phyloP scores from a whole-genome alignment of 371 early-diverging fungal genomes.

The Mortierella sp. region DNA sequence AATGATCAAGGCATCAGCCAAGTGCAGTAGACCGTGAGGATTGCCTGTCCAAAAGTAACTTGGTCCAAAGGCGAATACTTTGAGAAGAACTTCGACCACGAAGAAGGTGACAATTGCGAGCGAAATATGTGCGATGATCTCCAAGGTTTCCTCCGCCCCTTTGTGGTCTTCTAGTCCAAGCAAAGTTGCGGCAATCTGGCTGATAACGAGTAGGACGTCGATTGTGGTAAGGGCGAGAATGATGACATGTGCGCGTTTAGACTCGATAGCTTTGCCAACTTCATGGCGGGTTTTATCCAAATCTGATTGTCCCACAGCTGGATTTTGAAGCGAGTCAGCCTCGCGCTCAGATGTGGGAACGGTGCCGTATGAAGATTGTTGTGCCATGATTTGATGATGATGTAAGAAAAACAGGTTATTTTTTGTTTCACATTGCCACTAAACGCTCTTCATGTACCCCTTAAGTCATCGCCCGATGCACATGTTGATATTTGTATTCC shows the following conservation, averaged over 20 bases:
- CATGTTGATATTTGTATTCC: too few relatives aligned
- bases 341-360: slow-evolving; percentile 35
- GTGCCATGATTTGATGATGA: slow-evolving; percentile 20
- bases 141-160: slow-evolving; percentile 29
- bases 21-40: slow-evolving; percentile 39
- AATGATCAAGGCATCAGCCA: slow-evolving; percentile 50
- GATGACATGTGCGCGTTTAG: slow-evolving; percentile 40
- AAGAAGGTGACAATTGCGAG: slow-evolving; percentile 51
- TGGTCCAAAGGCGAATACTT: slow-evolving; percentile 43
- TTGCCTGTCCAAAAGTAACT: slow-evolving; percentile 40
- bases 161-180: slow-evolving; percentile 37
- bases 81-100: slow-evolving; percentile 48
- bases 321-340: background rate
- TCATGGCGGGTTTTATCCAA: slow-evolving; percentile 16
- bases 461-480: too few relatives aligned
- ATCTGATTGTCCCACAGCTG: slow-evolving; percentile 4
- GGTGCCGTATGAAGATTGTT: slow-evolving; percentile 40
- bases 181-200: slow-evolving; percentile 46
- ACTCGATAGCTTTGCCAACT: slow-evolving; percentile 48
- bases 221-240: slow-evolving; percentile 40
- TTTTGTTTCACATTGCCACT: too few relatives aligned
- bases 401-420: background rate
- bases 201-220: slow-evolving; percentile 49
- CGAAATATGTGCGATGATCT: slow-evolving; percentile 42
- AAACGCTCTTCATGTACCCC: too few relatives aligned